Base-by-base conservation (phyloP, 2,329 filamentous ascomycete genomes). In the Aquanectria penicillioides region DNA sequence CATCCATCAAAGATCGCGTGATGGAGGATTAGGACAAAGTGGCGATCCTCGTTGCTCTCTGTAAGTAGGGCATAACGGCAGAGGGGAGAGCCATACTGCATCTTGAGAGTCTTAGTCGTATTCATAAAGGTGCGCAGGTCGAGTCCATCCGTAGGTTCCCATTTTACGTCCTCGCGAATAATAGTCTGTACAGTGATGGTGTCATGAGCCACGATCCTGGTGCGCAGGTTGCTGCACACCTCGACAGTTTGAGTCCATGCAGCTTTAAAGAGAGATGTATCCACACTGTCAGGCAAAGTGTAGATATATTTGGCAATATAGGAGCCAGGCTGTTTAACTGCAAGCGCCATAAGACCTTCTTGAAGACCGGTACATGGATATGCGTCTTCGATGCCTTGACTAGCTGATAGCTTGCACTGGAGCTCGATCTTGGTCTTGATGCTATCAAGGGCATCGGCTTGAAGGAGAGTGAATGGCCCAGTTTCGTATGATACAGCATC, bases 331-430 rank as follows among this genome's bases (percentile, higher is more conserved):
- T 47, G 52, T 36, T 57, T 57, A 11, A 40, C 41, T 20, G 57
- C 50, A 17, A 61, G 34, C 5, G 59, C 67, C 23, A 79, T 60
- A 2, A 79, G 65, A 2, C 75, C 74, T 54, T 73, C 72, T 31
- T 79, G 76, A 1, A 78, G 51, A 2, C 72, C 61, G 0, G 75
- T 74, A 50, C 73, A 75, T 3, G 76, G 77, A 31, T 73, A 77
- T 0, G 72, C 55, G 50, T 78, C 75, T 25, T 74, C 66, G 8
- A 73, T 57, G 5, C 31, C 15, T 2, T 20, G 18, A 2, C 29
- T 29, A 6, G 28, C 26, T 6, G 15, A 12, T 1, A 48, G 23
- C 9, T 50, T 36, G 17, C 51, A 34, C 6, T 41, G 6, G 5
- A 34, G 15, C 10, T 23, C 17, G 6, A 46, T 17, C 7, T 6